Evolutionary conservation across 345 rosid genomes (phyloP).

Genomic region (Boechera stricta): DNA sequence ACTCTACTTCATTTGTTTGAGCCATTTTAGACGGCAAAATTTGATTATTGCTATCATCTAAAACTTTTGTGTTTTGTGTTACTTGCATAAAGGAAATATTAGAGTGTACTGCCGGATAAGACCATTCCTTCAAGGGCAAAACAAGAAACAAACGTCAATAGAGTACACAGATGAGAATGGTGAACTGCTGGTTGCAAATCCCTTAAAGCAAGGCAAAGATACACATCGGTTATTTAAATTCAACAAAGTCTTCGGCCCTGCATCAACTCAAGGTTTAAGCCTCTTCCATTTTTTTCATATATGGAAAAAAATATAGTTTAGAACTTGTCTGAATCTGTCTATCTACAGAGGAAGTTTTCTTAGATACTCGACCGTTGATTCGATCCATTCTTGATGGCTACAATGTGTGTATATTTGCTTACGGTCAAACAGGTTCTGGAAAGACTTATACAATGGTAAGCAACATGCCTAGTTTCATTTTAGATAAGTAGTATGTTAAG

Average conservation of each 20-base stretch:
- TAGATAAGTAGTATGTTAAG: not conserved
- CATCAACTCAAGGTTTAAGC: constrained; percentile 74
- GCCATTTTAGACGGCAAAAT: too few species aligned
- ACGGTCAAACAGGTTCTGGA: constrained; percentile 95
- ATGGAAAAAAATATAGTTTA: not conserved
- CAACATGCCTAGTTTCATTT: not conserved
- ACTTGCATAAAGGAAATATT: constrained; percentile 65
- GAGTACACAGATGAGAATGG: constrained; percentile 83
- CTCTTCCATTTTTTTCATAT: not conserved
- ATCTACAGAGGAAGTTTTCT: constrained; percentile 71
- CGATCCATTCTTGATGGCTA: constrained; percentile 90
- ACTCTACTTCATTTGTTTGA: too few species aligned
- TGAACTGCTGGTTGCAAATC: constrained; percentile 78
- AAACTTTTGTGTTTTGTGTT: not conserved
- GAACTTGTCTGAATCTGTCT: not conserved
- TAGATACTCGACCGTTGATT: constrained; percentile 81
- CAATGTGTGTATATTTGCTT: constrained; percentile 90
- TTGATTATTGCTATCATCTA: not conserved
- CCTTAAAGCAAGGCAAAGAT: constrained; percentile 72
- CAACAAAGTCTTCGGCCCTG: constrained; percentile 79
- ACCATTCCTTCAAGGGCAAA: constrained; percentile 80
- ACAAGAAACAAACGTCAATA: constrained; percentile 63
- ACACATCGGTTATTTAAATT: constrained; percentile 72
- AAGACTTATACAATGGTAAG: constrained; percentile 91
- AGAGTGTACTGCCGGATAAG: constrained; percentile 89